phyloP scores from a whole-genome alignment of 1,284 basidiomycete genomes.

The Microbotryum scabiosae region DNA sequence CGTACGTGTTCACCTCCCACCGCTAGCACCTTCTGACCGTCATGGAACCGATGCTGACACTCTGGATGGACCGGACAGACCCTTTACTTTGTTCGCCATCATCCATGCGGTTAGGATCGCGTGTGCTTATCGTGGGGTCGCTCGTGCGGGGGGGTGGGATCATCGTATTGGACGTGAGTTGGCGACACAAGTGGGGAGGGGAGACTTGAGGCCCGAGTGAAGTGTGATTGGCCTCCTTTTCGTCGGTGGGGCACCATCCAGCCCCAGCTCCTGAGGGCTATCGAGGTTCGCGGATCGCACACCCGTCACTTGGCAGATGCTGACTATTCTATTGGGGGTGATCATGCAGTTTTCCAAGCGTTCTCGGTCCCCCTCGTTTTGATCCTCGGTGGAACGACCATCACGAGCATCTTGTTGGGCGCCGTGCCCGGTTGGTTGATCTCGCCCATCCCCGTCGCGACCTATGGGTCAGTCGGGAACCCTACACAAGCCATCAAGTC shows the following conservation, averaged over 20 bases:
- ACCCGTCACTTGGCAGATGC: neutral
- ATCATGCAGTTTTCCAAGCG: conserved; percentile 21
- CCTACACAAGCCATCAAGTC: neutral
- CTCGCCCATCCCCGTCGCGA: conserved; percentile 26
- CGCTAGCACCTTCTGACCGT: neutral
- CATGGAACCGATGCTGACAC: neutral
- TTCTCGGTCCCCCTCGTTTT: conserved; percentile 28
- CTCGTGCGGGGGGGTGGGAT: conserved; percentile 23
- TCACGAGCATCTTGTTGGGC: conserved; percentile 23
- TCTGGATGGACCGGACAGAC: conserved; percentile 3
- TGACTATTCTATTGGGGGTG: neutral
- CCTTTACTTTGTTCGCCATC: conserved; percentile 27
- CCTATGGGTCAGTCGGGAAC: conserved; percentile 17
- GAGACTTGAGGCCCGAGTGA: neutral
- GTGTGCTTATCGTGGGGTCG: conserved; percentile 25
- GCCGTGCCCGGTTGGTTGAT: conserved; percentile 29
- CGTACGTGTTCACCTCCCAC: conserved; percentile 2
- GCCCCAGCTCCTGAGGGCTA: neutral
- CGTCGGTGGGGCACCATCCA: neutral
- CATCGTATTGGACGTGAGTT: conserved; percentile 20
- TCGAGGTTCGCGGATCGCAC: neutral
- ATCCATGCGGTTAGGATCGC: conserved; percentile 24
- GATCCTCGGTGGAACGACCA: conserved; percentile 27
- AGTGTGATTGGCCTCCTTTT: neutral
- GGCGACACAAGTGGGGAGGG: neutral